Base-by-base conservation (phyloP, 129 eudicot species). In the Pittosporum tobira region DNA sequence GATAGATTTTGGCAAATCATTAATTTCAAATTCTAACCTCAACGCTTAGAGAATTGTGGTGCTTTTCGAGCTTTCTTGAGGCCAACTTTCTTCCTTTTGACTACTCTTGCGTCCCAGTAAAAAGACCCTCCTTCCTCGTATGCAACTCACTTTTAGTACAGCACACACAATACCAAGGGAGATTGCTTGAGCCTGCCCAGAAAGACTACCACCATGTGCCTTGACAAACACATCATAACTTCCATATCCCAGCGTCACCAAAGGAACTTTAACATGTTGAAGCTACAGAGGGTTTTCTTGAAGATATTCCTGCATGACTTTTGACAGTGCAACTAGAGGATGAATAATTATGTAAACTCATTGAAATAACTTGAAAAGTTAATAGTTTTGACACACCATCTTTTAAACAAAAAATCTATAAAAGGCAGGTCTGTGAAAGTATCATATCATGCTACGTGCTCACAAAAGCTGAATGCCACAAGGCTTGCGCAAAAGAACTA, bases 161-260 rank as follows among this genome's bases (percentile, higher is more conserved):
- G 96, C 96, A n/a, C 94, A 86, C 20, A 94, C 90, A 24, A 91
- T 69, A 21, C 98, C 98, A 69, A 91, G 90, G 31, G 81, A 75
- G 22, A 91, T 86, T 28, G 98, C 98, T 63, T 91, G 96, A 43
- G 98, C 90, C 74, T 91, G 96, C 28, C 98, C 98, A 22, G 98
- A 77, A 14, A 91, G 90, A 53, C 98, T 96, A 22, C 98, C 98
- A 46, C 98, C 98, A 12, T 91, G 87, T 11, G 94, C 98, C 75
- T 91, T 91, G 49, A 91, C 96, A 72, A 91, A 91, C 28, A 91
- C 94, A 51, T 91, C 98, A 59, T 83, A 86, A 63, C 66, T 71
- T 63, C 83, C 98, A 44, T 86, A 91, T 57, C 98, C 98, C 43
- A 91, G 70, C 1, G 77, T 79, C 26, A 69, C 70, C 56, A 91